These are phyloP conservation scores for Arthrinium phaeospermum DNA, from an alignment of 2,329 filamentous ascomycete genomes.

Conservation along the genomic window DNA sequence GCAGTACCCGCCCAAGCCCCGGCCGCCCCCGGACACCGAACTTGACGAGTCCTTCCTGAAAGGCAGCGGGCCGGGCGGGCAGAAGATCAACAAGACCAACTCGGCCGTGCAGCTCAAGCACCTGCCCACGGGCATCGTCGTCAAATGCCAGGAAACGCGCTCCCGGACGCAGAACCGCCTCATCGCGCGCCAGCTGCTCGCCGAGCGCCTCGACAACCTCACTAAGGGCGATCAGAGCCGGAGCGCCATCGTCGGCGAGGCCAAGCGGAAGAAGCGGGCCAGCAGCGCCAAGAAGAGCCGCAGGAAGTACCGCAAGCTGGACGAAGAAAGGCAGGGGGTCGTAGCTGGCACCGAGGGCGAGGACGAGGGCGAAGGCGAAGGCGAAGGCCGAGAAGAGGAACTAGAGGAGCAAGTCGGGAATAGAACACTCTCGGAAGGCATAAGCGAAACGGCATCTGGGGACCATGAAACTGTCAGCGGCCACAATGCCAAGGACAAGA, in stretches of 20 bases:
- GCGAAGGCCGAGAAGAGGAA: slow-evolving; percentile 28
- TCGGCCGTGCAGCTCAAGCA: slow-evolving; percentile 95
- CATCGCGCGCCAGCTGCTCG: slow-evolving; percentile 78
- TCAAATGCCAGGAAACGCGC: slow-evolving; percentile 92
- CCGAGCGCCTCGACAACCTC: slow-evolving; percentile 74
- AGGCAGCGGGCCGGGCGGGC: slow-evolving; percentile 89
- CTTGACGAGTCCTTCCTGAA: slow-evolving; percentile 87
- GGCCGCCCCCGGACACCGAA: slow-evolving; percentile 75
- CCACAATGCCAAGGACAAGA: slow-evolving; percentile 16
- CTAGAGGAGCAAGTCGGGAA: slow-evolving; percentile 24
- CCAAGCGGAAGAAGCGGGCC: slow-evolving; percentile 71
- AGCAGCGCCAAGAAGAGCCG: slow-evolving; percentile 82
- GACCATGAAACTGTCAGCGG: not conserved
- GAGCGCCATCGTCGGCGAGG: slow-evolving; percentile 65
- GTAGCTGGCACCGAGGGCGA: slow-evolving; percentile 25
- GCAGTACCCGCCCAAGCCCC: slow-evolving; percentile 76
- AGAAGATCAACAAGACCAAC: slow-evolving; percentile 97
- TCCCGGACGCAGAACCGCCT: slow-evolving; percentile 87
- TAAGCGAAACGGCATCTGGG: not conserved
- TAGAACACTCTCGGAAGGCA: not conserved
- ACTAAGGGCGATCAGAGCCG: slow-evolving; percentile 74
- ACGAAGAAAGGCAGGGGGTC: slow-evolving; percentile 49
- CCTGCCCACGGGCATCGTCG: slow-evolving; percentile 85
- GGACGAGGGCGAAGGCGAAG: slow-evolving; percentile 27
- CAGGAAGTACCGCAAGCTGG: slow-evolving; percentile 75